Percentiles rank a stretch among this genome's conserved stretches.
Evolutionary conservation across 352 stramenopile species (phyloP).

Genomic region (Pythium insidiosum): DNA sequence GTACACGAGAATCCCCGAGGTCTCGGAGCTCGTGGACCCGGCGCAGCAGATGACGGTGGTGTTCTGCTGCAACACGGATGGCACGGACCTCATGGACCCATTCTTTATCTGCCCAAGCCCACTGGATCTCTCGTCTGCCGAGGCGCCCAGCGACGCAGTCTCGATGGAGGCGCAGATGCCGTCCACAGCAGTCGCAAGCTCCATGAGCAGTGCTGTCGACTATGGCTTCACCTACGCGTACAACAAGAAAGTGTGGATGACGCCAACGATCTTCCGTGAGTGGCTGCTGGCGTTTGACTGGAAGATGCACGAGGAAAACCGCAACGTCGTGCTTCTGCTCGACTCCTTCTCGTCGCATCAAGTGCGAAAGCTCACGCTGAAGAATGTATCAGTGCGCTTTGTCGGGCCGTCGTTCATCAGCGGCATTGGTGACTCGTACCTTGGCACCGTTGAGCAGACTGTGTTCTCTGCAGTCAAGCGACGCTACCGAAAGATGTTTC

Average conservation of each 20-base stretch:
- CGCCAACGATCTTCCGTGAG: conserved; percentile 66
- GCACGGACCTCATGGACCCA: conserved; percentile 56
- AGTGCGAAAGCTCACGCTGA: conserved; percentile 46
- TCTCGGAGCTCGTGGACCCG: background rate
- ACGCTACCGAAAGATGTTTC: conserved; percentile 40
- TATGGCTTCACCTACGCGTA: conserved; percentile 51
- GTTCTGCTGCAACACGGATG: conserved; percentile 58
- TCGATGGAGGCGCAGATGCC: background rate
- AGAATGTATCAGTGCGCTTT: conserved; percentile 60
- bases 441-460: conserved; percentile 28
- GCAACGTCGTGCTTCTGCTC: conserved; percentile 58
- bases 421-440: conserved; percentile 32
- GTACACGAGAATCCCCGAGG: conserved; percentile 16
- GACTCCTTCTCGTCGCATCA: conserved; percentile 47
- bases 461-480: conserved; percentile 45
- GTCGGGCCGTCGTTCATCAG: conserved; percentile 19
- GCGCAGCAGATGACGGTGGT: conserved; percentile 42
- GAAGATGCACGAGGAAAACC: conserved; percentile 69
- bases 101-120: conserved; percentile 49
- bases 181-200: too few relatives aligned
- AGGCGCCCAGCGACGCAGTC: background rate
- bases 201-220: too few relatives aligned
- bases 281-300: conserved; percentile 73
- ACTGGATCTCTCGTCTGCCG: conserved; percentile 10
- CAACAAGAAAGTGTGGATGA: conserved; percentile 67